Base-by-base conservation (phyloP, 495 filamentous ascomycete genomes). In the Xylaria nigripes region DNA sequence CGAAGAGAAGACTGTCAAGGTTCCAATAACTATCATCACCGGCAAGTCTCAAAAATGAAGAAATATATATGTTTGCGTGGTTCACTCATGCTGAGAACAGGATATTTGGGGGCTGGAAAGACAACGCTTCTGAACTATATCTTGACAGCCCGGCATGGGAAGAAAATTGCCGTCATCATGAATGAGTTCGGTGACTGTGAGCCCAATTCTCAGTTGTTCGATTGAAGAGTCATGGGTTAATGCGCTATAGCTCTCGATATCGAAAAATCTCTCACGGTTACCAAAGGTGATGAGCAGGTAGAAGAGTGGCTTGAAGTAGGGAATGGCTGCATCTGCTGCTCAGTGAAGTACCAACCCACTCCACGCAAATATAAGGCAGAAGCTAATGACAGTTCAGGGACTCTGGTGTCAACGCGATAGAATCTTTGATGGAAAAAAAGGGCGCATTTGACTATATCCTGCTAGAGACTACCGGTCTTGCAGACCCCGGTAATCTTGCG, bases 271-370 rank as follows among this genome's bases (percentile, higher is more conserved):
- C 74, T 97, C 54, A 96, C 90, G 6, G 79, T 96, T 59, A 90
- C 86, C 64, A 81, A 90, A 67, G 86, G 83, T 58, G 90, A 87
- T 47, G 82, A 91, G 57, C 80, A 91, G 68, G 87, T 91, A 2
- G 86, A 93, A 61, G 90, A 96, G 72, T 96, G 92, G 92, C 82
- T 97, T 45, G 89, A 95, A 58, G 83, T 98, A 45, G 89, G 86
- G 42, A 98, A 98, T 63, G 93, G 93, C 54, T 98, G 93, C 73
- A 91, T 98, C 61, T 98, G 93, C 73, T 98, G 93, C 71, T 95
- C 92, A 21, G 91, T 98, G 61, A 98, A 95, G 89, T 92, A 78
- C 56, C 55, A 54, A 34, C 25, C 23, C 36, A 42, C 32, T 27
- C 24, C 27, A 22, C 23, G 13, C 44, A 8, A 38, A 46, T 18